phyloP scores from a whole-genome alignment of 768 basidiomycete genomes.

The Clathrus columnatus region DNA sequence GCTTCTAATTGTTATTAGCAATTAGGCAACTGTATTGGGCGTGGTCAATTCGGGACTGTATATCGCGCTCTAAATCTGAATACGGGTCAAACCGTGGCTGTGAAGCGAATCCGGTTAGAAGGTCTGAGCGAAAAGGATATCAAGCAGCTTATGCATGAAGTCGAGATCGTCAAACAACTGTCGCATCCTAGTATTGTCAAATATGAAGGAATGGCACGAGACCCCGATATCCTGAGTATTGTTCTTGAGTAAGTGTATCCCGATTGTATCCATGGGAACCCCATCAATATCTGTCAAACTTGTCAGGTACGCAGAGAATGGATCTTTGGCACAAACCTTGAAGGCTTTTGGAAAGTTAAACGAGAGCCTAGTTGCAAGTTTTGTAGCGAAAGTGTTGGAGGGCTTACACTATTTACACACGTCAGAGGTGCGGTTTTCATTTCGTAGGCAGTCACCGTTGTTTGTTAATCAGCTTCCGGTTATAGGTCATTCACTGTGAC shows the following conservation, averaged over 20 bases:
- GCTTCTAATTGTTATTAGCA: conserved; percentile 45
- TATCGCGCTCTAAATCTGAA: conserved; percentile 91
- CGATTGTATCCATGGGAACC: conserved; percentile 11
- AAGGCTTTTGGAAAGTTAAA: conserved; percentile 92
- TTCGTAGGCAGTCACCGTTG: background rate
- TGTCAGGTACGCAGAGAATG: conserved; percentile 87
- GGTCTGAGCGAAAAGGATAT: conserved; percentile 90
- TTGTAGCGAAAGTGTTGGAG: conserved; percentile 94
- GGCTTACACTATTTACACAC: conserved; percentile 89
- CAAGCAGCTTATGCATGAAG: conserved; percentile 86
- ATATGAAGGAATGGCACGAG: conserved; percentile 92
- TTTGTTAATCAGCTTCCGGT: background rate
- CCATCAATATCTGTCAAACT: conserved; percentile 14
- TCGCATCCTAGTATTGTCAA: conserved; percentile 95
- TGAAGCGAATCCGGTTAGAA: conserved; percentile 87
- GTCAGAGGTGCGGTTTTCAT: conserved; percentile 30
- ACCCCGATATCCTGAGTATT: conserved; percentile 82
- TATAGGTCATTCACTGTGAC: conserved; percentile 92
- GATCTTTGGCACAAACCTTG: conserved; percentile 86
- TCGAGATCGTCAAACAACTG: conserved; percentile 83
- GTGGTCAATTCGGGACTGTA: conserved; percentile 94
- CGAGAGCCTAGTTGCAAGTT: conserved; percentile 83
- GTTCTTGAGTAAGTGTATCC: conserved; percentile 73
- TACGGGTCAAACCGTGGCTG: conserved; percentile 97
- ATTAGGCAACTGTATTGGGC: conserved; percentile 95